Evolutionary conservation across 2,329 filamentous ascomycete genomes (phyloP).

Genomic region (Dothideomycetes sp.): DNA sequence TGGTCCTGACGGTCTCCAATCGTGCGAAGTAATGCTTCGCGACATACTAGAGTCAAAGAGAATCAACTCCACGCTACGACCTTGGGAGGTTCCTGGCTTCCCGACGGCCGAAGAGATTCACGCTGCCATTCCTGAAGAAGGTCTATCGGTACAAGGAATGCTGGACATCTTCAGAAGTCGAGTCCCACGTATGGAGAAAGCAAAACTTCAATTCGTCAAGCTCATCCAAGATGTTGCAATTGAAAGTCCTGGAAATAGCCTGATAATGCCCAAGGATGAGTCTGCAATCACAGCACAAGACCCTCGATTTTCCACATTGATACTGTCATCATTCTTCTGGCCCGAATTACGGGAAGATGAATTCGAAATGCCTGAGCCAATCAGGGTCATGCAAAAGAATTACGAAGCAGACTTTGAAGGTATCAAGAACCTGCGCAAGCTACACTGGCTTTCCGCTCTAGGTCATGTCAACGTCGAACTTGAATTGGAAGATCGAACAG

Average conservation of each 20-base stretch:
- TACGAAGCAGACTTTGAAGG: slow-evolving; percentile 69
- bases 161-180: slow-evolving; percentile 1
- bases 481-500: slow-evolving; percentile 67
- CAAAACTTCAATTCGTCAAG: slow-evolving; percentile 2
- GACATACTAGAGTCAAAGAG: slow-evolving; percentile 74
- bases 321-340: slow-evolving; percentile 90
- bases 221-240: slow-evolving; percentile 7
- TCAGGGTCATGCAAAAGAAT: slow-evolving; percentile 50
- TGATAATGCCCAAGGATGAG: background rate
- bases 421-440: slow-evolving; percentile 72
- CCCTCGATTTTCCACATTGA: slow-evolving; percentile 59
- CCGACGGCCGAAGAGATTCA: slow-evolving; percentile 21
- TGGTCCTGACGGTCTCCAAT: slow-evolving; percentile 74
- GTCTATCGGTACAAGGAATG: slow-evolving; percentile 22
- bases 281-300: background rate
- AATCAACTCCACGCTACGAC: slow-evolving; percentile 39
- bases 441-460: slow-evolving; percentile 78
- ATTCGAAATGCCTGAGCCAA: slow-evolving; percentile 51
- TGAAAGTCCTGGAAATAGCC: background rate
- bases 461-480: slow-evolving; percentile 73
- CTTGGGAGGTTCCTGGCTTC: slow-evolving; percentile 17
- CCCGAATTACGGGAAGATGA: slow-evolving; percentile 63
- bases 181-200: slow-evolving; percentile 1
- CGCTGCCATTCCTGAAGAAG: slow-evolving; percentile 23
- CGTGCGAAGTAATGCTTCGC: slow-evolving; percentile 94